Percentiles rank a stretch among this genome's conserved stretches.
Conservation (phyloP, 202 grass and related monocot species). For the Setaria viridis region DNA sequence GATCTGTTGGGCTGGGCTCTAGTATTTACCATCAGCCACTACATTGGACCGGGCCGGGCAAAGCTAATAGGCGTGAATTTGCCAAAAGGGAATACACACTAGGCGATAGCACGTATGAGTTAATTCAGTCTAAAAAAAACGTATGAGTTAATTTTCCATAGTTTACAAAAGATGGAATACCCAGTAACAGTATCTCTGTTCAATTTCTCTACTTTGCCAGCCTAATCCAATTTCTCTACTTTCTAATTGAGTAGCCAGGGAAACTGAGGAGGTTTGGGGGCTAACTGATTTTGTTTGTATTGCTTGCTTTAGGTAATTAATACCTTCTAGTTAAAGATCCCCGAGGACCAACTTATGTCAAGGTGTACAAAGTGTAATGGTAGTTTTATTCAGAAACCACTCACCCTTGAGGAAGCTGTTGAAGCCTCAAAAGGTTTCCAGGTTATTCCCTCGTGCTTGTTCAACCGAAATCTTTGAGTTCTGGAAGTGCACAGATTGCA, state of each 20-base stretch:
- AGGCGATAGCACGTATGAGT: no score
- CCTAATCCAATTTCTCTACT: background rate
- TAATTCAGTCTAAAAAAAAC: no score
- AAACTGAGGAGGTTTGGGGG: background rate
- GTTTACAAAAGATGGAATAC: no score
- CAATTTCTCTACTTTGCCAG: no score
- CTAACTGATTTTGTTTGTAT: constrained; percentile 23
- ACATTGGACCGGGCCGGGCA: no score
- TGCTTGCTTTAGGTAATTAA: constrained; percentile 76
- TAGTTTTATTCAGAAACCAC: constrained; percentile 93
- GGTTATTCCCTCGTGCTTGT: constrained; percentile 84
- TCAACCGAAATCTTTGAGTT: constrained; percentile 89
- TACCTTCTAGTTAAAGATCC: constrained; percentile 87
- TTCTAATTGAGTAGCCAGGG: constrained; percentile 4
- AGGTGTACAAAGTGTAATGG: constrained; percentile 99
- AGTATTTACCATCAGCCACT: no score
- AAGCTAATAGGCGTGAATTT: no score
- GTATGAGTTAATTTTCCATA: no score
- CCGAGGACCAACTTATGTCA: constrained; percentile 86
- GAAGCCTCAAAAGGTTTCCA: constrained; percentile 96
- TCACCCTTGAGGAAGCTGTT: constrained; percentile 82
- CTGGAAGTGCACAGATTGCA: constrained; percentile 92
- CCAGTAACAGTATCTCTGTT: no score
- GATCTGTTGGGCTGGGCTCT: no score
- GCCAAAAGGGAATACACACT: no score